Conservation (phyloP, 139 green algal genomes). For the Chlorella sp. region DNA sequence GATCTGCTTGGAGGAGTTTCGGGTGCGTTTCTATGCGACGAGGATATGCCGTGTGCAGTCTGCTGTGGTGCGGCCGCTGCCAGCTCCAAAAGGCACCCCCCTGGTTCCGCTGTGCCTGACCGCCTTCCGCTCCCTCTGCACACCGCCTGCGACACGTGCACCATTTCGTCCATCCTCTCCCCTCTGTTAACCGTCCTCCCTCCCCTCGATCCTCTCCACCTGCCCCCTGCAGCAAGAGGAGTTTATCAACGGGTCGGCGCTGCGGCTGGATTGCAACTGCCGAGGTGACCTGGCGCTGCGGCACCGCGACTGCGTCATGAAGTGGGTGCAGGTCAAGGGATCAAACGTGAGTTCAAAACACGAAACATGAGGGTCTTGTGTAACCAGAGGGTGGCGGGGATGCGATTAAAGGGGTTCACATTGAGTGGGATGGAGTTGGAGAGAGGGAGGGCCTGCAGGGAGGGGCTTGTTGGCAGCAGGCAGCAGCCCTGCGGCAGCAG, state of each 20-base stretch:
- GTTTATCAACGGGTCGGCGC: conserved; percentile 29
- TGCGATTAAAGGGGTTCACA: no score
- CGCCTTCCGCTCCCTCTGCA: background rate
- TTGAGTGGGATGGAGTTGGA: no score
- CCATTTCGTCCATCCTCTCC: background rate
- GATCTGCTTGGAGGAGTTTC: conserved; percentile 25
- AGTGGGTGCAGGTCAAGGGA: conserved; percentile 84
- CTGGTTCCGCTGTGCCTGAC: no score
- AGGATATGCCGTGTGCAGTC: background rate
- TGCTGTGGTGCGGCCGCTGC: no score
- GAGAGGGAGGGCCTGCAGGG: no score
- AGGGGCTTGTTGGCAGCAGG: background rate
- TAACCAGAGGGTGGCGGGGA: no score
- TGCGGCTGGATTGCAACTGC: conserved; percentile 62
- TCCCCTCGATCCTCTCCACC: background rate
- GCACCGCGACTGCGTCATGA: conserved; percentile 80
- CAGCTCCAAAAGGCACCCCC: no score
- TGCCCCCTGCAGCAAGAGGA: conserved; percentile 15
- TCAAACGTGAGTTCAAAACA: conserved; percentile 36
- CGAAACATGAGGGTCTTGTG: background rate
- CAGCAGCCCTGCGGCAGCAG: conserved; percentile 19
- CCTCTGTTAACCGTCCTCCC: background rate
- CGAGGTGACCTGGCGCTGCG: conserved; percentile 83
- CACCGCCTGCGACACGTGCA: background rate
- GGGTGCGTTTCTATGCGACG: background rate